phyloP scores from a whole-genome alignment of 2,329 filamentous ascomycete genomes.

The Microcyclospora pomicola region DNA sequence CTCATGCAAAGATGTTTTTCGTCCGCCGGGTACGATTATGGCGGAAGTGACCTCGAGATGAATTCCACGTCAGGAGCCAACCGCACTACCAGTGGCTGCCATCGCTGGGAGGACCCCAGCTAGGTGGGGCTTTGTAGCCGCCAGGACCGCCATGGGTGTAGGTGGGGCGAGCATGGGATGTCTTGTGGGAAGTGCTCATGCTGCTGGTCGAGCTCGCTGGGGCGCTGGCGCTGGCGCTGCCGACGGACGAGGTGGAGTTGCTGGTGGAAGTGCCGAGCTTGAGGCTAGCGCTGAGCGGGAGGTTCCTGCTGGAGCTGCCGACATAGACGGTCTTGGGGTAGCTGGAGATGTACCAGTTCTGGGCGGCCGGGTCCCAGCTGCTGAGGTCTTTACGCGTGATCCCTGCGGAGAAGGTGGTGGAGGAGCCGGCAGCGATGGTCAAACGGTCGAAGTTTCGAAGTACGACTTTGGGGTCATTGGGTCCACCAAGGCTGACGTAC shows the following conservation, averaged over 20 bases:
- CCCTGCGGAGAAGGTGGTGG: constrained; percentile 49
- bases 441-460: constrained; percentile 75
- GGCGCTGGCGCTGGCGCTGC: background rate
- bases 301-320: constrained; percentile 43
- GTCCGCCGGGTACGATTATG: too few relatives aligned
- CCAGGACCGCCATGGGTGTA: too few relatives aligned
- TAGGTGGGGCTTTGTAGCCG: too few relatives aligned
- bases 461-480: constrained; percentile 49
- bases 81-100: too few relatives aligned
- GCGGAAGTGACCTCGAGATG: too few relatives aligned
- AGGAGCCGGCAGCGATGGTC: constrained; percentile 54
- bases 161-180: too few relatives aligned
- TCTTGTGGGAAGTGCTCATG: too few relatives aligned
- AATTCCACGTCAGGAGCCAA: too few relatives aligned
- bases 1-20: too few relatives aligned
- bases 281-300: constrained; percentile 31
- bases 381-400: constrained; percentile 70
- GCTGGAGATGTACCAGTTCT: constrained; percentile 62
- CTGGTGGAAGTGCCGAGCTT: constrained; percentile 2
- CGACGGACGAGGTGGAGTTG: background rate
- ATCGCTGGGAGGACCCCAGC: too few relatives aligned
- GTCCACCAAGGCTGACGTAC: constrained; percentile 65
- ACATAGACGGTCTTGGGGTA: constrained; percentile 48
- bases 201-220: background rate
- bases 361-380: constrained; percentile 67